Conservation (phyloP, 306 rosid species). For the Casuarina glauca region DNA sequence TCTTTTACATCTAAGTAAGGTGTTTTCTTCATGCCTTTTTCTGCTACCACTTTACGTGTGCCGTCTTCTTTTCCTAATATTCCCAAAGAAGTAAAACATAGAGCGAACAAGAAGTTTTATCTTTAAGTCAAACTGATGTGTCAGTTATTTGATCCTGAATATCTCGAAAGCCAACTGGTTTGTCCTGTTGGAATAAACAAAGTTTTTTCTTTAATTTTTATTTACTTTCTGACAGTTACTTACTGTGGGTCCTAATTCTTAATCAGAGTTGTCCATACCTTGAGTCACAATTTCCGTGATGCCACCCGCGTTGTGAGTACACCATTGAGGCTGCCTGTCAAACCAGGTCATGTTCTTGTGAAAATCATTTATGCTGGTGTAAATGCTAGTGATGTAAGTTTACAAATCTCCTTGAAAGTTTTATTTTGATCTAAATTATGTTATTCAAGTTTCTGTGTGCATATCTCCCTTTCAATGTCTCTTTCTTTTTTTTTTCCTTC, state of each 20-base stretch:
- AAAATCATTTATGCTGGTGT: conserved; percentile 94
- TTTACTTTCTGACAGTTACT: conserved; percentile 17
- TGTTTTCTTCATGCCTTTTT: conserved; percentile 7
- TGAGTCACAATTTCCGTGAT: conserved; percentile 80
- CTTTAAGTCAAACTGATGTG: conserved; percentile 16
- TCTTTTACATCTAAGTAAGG: background rate
- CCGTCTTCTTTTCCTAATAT: background rate
- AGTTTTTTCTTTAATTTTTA: conserved; percentile 16
- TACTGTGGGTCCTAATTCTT: conserved; percentile 10
- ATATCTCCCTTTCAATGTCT: conserved; percentile 11
- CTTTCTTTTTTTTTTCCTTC: background rate
- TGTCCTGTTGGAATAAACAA: background rate
- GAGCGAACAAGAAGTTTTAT: conserved; percentile 17
- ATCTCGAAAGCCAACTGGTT: conserved; percentile 19
- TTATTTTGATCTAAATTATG: background rate
- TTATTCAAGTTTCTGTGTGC: background rate
- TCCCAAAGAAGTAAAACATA: background rate
- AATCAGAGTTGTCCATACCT: conserved; percentile 85
- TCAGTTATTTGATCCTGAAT: conserved; percentile 14
- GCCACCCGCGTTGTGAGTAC: conserved; percentile 68
- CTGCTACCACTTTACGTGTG: conserved; percentile 16
- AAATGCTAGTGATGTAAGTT: conserved; percentile 98
- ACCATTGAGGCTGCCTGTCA: conserved; percentile 71
- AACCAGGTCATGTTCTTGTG: conserved; percentile 68
- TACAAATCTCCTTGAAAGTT: conserved; percentile 25